A percentile compares a stretch with the other conserved stretches of the same genome.
These are phyloP conservation scores for Ustilaginoidea virens DNA, from an alignment of 2,329 filamentous ascomycete species.

Conservation along the genomic window DNA sequence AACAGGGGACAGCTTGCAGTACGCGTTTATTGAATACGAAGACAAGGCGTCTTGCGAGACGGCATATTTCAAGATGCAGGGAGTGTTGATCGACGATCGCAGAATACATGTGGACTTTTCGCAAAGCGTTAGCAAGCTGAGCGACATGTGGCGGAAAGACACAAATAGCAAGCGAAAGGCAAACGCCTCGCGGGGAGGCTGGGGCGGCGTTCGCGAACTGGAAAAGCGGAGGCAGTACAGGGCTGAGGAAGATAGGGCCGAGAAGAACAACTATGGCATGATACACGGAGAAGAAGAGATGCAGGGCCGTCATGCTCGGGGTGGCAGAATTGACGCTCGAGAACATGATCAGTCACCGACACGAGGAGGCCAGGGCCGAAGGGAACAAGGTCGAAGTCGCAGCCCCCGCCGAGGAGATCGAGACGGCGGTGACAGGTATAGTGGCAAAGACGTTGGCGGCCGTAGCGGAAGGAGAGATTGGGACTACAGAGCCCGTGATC, in stretches of 20 bases:
- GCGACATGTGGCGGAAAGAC: conserved; percentile 74
- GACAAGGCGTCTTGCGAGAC: conserved; percentile 86
- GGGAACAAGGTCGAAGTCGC: conserved; percentile 17
- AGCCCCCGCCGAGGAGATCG: conserved; percentile 20
- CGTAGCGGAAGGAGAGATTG: conserved; percentile 11
- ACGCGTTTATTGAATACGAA: conserved; percentile 94
- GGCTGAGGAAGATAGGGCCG: conserved; percentile 36
- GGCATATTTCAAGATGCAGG: conserved; percentile 98
- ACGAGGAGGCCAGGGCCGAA: conserved; percentile 1
- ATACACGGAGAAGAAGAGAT: conserved; percentile 65
- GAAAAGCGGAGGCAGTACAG: conserved; percentile 88
- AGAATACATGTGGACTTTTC: conserved; percentile 98
- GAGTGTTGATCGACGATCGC: conserved; percentile 89
- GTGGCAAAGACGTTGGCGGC: conserved; percentile 12
- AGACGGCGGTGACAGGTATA: conserved; percentile 3
- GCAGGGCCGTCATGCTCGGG: conserved; percentile 31
- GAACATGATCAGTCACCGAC: conserved; percentile 8
- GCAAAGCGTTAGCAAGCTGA: conserved; percentile 79
- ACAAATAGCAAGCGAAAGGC: conserved; percentile 65
- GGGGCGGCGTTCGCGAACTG: conserved; percentile 75
- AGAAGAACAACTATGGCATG: conserved; percentile 51
- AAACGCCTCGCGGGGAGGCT: conserved; percentile 51
- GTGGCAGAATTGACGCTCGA: conserved; percentile 13
- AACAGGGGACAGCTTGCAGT: conserved; percentile 89
- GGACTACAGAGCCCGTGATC: conserved; percentile 6